phyloP scores from a whole-genome alignment of 345 rosid genomes.

The Aethionema arabicum region DNA sequence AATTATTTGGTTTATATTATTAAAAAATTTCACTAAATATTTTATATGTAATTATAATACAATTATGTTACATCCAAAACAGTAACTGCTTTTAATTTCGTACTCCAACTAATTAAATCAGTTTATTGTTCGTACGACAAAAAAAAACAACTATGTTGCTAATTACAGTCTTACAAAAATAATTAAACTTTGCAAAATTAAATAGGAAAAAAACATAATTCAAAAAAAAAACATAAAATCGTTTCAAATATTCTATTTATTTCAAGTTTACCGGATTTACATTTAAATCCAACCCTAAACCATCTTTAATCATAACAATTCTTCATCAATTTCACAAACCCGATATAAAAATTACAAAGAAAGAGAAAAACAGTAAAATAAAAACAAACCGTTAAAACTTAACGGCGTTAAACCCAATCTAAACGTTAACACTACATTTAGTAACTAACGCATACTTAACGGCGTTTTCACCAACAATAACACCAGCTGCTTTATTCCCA shows the following conservation, averaged over 20 bases:
- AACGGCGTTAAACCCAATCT: slow-evolving; percentile 34
- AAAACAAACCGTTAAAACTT: not conserved
- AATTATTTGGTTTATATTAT: too few relatives aligned
- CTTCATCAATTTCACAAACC: slow-evolving; percentile 31
- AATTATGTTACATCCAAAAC: too few relatives aligned
- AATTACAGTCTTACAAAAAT: too few relatives aligned
- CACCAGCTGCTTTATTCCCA: slow-evolving; percentile 53
- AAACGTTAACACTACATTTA: slow-evolving; percentile 69
- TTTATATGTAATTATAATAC: too few relatives aligned
- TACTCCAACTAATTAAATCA: too few relatives aligned
- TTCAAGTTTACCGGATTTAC: slow-evolving; percentile 28
- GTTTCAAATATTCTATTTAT: slow-evolving; percentile 18
- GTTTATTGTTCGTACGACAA: too few relatives aligned
- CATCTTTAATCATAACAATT: slow-evolving; percentile 21
- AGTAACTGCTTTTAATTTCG: too few relatives aligned
- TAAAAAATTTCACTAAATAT: too few relatives aligned
- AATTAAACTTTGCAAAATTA: too few relatives aligned
- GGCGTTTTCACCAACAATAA: slow-evolving; percentile 61
- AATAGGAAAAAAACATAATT: too few relatives aligned
- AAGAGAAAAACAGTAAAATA: slow-evolving; percentile 1
- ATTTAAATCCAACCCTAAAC: slow-evolving; percentile 22
- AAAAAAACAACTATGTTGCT: too few relatives aligned
- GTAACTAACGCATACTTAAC: slow-evolving; percentile 61
- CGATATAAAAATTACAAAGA: slow-evolving; percentile 19
- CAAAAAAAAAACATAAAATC: not conserved